phyloP scores from a whole-genome alignment of 257 asterid species.

The Nicotiana attenuata region DNA sequence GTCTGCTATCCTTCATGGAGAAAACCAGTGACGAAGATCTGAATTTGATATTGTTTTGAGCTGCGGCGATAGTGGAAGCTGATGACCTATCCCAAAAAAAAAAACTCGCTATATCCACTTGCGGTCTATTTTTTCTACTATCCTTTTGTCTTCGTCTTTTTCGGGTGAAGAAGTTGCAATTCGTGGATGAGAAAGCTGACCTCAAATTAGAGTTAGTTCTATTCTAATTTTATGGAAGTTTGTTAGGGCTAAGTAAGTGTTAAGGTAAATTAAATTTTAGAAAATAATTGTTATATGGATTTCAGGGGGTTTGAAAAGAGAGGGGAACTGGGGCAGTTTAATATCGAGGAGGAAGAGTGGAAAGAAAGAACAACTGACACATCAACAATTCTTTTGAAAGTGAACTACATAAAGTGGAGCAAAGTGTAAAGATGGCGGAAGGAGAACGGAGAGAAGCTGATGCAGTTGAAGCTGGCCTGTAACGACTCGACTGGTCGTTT shows the following conservation, averaged over 20 bases:
- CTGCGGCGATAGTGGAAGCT: conserved; percentile 36
- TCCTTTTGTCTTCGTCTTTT: conserved; percentile 1
- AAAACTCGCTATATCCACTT: too few species aligned
- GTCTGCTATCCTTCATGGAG: background rate
- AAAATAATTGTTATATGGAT: background rate
- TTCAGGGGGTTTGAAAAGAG: too few species aligned
- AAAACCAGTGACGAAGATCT: conserved; percentile 20
- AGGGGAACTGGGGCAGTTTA: too few species aligned
- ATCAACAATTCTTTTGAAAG: too few species aligned
- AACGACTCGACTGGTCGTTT: too few species aligned
- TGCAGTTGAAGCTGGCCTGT: too few species aligned
- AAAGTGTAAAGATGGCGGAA: too few species aligned
- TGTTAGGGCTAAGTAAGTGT: background rate
- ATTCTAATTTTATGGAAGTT: conserved; percentile 13
- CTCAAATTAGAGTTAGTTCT: conserved; percentile 17
- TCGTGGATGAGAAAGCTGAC: conserved; percentile 13
- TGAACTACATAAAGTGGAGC: too few species aligned
- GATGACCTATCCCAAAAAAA: conserved; percentile 54
- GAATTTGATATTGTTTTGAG: conserved; percentile 12
- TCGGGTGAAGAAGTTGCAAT: background rate
- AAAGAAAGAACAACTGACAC: background rate
- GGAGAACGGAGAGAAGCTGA: too few species aligned
- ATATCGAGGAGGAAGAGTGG: background rate
- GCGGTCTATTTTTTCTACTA: background rate
- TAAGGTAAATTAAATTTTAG: background rate